phyloP scores from a whole-genome alignment of 352 stramenopile species.

The Phytophthora boehmeriae region DNA sequence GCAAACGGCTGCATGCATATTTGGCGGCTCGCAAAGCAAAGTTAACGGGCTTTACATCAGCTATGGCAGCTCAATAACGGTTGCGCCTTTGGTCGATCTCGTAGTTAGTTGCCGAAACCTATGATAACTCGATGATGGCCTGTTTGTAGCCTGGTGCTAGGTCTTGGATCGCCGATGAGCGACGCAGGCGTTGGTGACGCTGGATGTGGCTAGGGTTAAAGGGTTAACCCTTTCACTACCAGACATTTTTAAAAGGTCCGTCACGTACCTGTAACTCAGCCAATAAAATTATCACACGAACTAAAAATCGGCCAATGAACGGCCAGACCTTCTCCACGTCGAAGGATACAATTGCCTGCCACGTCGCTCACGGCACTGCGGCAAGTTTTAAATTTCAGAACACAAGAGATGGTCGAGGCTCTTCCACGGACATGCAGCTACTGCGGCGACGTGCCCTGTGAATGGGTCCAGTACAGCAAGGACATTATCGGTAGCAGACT shows the following conservation, averaged over 20 bases:
- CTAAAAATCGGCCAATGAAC: not conserved
- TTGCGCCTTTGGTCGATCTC: no score
- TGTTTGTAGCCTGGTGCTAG: no score
- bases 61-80: no score
- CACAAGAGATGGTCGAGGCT: not conserved
- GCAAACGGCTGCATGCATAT: no score
- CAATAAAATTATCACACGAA: not conserved
- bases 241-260: not conserved
- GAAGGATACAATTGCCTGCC: not conserved
- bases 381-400: not conserved
- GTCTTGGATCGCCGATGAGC: no score
- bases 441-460: slow-evolving; percentile 5
- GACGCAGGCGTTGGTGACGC: no score
- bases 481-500: slow-evolving; percentile 2
- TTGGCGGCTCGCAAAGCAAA: no score
- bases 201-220: no score
- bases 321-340: not conserved
- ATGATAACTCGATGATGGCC: no score
- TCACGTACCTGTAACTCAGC: not conserved
- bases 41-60: no score
- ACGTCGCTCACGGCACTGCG: not conserved
- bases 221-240: slow-evolving; percentile 1
- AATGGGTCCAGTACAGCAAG: slow-evolving; percentile 3
- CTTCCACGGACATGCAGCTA: not conserved
- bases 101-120: no score